Percentiles rank a stretch among this genome's conserved stretches.
phyloP scores from a whole-genome alignment of 2,329 filamentous ascomycete species.

The Colletotrichum sp. region DNA sequence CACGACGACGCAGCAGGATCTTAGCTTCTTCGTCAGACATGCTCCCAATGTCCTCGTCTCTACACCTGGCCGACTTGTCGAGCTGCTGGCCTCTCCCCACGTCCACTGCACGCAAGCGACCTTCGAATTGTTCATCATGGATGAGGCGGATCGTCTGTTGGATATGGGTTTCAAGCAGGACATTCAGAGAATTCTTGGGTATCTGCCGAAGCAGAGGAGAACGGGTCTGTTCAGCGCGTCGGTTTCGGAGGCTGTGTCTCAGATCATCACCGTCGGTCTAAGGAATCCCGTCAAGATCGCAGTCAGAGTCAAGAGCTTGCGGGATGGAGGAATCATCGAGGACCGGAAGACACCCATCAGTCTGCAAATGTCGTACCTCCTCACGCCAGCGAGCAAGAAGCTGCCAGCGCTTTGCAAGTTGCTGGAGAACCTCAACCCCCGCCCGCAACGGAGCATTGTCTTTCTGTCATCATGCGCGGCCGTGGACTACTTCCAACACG shows the following conservation, averaged over 20 bases:
- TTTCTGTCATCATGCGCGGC: conserved; percentile 94
- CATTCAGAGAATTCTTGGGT: conserved; percentile 81
- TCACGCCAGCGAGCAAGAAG: conserved; percentile 79
- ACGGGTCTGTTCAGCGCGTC: conserved; percentile 95
- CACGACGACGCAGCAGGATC: conserved; percentile 80
- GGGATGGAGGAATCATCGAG: conserved; percentile 68
- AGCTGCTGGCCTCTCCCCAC: conserved; percentile 84
- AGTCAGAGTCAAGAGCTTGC: conserved; percentile 82
- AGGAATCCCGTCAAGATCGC: conserved; percentile 94
- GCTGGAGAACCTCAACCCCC: conserved; percentile 71
- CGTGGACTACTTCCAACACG: conserved; percentile 90
- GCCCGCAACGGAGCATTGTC: conserved; percentile 84
- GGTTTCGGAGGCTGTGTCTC: conserved; percentile 92
- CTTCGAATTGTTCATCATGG: conserved; percentile 90
- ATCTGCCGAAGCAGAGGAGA: conserved; percentile 88
- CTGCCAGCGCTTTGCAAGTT: conserved; percentile 76
- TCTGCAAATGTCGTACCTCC: conserved; percentile 87
- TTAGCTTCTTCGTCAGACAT: conserved; percentile 81
- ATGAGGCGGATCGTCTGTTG: conserved; percentile 91
- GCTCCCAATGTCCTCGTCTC: conserved; percentile 90
- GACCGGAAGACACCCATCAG: conserved; percentile 91
- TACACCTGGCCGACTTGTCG: conserved; percentile 87
- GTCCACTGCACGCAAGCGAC: conserved; percentile 88
- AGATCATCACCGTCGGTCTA: conserved; percentile 89
- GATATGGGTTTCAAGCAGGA: conserved; percentile 95